phyloP scores from a whole-genome alignment of 768 basidiomycete species.

The Leccinum sublutescens region DNA sequence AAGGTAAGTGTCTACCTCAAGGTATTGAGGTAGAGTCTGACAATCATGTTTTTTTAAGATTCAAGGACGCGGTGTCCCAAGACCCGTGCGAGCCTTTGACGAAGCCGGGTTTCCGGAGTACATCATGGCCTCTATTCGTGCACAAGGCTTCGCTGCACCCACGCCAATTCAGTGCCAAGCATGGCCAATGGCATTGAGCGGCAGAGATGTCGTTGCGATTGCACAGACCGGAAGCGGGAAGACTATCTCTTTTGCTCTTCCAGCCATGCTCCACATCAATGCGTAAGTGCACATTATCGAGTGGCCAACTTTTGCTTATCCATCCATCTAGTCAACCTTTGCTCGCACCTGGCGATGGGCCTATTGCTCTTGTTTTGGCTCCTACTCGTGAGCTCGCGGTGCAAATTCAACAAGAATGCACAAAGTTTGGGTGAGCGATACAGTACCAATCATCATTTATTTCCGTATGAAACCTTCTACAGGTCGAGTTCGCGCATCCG shows the following conservation, averaged over 20 bases:
- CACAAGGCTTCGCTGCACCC: conserved; percentile 88
- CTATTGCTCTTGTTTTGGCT: conserved; percentile 94
- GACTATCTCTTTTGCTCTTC: conserved; percentile 97
- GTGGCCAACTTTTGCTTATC: conserved; percentile 1
- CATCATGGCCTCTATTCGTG: conserved; percentile 87
- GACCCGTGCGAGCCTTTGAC: conserved; percentile 89
- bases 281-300: conserved; percentile 55
- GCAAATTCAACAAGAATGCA: conserved; percentile 98
- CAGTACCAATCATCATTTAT: not conserved
- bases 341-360: conserved; percentile 90
- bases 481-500: conserved; percentile 92
- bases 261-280: conserved; percentile 99
- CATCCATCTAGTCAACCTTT: conserved; percentile 72
- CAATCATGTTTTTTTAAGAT: conserved; percentile 46
- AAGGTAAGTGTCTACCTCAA: conserved; percentile 47
- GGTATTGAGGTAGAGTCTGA: not conserved
- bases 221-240: conserved; percentile 99
- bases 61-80: conserved; percentile 83
- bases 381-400: conserved; percentile 98
- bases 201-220: conserved; percentile 92
- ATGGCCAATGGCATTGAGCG: conserved; percentile 98
- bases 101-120: conserved; percentile 97
- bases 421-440: conserved; percentile 85
- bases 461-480: conserved; percentile 5
- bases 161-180: conserved; percentile 98